Base-by-base conservation (phyloP, 176 grass and related monocot species). In the Oryza longistaminata region DNA sequence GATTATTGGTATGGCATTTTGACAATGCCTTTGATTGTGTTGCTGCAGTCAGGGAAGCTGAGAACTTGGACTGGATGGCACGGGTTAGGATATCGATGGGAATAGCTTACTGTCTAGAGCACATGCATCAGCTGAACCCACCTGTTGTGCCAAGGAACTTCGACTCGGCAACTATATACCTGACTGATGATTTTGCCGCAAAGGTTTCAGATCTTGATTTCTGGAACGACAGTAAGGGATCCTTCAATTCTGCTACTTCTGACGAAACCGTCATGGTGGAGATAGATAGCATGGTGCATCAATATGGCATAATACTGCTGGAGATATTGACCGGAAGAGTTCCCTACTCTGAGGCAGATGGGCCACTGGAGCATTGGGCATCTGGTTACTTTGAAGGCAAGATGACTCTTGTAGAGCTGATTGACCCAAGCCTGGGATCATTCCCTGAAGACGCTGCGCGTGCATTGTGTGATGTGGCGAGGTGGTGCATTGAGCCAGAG, bases 41-140 rank as follows among this genome's bases (percentile, higher is more conserved):
- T 74, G 64, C 88, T 74, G 70, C 88, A 97, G 94, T 92, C 80
- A 88, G 85, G 92, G 92, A 93, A 83, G 79, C 85, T 21, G 94
- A 94, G 72, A 71, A 90, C 68, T 71, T 97, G 83, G 85, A 92
- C 31, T 94, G 94, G 94, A 64, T 58, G 17, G 53, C 62, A 2
- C 89, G 88, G 46, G 88, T 97, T n/a, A 89, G 92, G 86, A 81
- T 97, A 82, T 88, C 90, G 7, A 94, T 97, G 92, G 94, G 94
- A n/a, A 83, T 97, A 77, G 90, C 92, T 17, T 97, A 97, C 48
- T 94, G 90, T 79, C 90, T 97, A 5, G 90, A 94, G 83, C 73
- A 97, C 86, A 88, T 97, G 85, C 90, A 94, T 4, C 86, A 97
- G 86, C 83, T 90, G 81, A 88, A 85, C 21, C 92, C 88, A 46